Evolutionary conservation across 495 filamentous ascomycete genomes (phyloP).

Genomic region (Oleoguttula mirabilis): DNA sequence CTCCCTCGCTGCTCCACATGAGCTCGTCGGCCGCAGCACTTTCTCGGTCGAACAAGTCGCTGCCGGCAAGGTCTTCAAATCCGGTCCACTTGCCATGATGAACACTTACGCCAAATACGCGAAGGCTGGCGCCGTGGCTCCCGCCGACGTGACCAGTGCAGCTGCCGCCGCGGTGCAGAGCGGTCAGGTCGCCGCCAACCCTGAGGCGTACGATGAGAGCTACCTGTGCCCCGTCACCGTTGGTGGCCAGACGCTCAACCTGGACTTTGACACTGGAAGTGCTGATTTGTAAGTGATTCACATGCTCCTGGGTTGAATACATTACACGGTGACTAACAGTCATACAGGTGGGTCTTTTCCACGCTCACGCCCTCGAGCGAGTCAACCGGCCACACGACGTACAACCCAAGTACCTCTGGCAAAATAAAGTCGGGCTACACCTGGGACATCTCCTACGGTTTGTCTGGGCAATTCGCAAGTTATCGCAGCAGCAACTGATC

Average conservation of each 20-base stretch:
- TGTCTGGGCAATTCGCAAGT: too few species aligned
- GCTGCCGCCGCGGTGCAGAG: conserved; percentile 16
- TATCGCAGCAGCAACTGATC: too few species aligned
- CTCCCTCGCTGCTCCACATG: conserved; percentile 14
- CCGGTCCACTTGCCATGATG: conserved; percentile 17
- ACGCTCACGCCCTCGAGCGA: conserved; percentile 34
- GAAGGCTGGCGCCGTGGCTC: conserved; percentile 12
- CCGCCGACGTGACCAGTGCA: conserved; percentile 12
- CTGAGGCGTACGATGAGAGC: conserved; percentile 45
- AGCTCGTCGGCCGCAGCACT: conserved; percentile 8
- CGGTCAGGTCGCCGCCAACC: conserved; percentile 27
- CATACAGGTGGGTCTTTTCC: conserved; percentile 44
- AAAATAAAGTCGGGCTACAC: conserved; percentile 6
- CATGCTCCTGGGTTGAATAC: neutral
- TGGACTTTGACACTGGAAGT: conserved; percentile 68
- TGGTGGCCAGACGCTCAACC: conserved; percentile 48
- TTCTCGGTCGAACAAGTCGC: conserved; percentile 21
- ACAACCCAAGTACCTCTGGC: conserved; percentile 35
- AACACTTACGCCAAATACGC: conserved; percentile 22
- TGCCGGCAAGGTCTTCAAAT: conserved; percentile 14
- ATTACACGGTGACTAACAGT: conserved; percentile 3
- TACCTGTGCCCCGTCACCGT: conserved; percentile 58
- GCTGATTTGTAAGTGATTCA: conserved; percentile 52
- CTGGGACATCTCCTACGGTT: conserved; percentile 36
- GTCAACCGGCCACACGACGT: conserved; percentile 48